phyloP scores from a whole-genome alignment of 495 filamentous ascomycete species.

The Neurospora sp. region DNA sequence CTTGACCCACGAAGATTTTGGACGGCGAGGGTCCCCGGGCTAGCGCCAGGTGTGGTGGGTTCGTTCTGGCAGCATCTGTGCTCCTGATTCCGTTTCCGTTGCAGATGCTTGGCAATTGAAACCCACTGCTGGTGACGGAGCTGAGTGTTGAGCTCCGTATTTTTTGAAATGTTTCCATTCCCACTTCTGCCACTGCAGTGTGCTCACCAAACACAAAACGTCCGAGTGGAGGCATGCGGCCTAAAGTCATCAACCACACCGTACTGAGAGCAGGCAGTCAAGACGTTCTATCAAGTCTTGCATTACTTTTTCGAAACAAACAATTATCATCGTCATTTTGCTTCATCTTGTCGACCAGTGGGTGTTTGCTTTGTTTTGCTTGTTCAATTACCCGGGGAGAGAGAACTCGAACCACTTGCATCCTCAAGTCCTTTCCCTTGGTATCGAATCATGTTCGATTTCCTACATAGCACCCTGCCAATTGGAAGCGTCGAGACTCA shows the following conservation, averaged over 20 bases:
- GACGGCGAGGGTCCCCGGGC: background rate
- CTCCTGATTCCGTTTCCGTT: background rate
- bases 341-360: background rate
- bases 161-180: background rate
- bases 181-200: background rate
- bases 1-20: background rate
- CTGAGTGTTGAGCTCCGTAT: background rate
- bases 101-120: background rate
- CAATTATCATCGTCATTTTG: background rate
- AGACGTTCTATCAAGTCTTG: background rate
- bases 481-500: background rate
- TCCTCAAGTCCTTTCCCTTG: background rate
- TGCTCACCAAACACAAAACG: background rate
- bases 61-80: background rate
- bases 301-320: background rate
- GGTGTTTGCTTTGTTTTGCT: background rate
- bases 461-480: background rate
- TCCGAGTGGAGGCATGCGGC: background rate
- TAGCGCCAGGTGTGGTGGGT: background rate
- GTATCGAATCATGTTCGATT: background rate
- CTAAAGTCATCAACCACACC: background rate
- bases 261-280: background rate
- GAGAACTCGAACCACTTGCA: background rate
- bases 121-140: background rate
- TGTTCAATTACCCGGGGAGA: background rate